Percentiles rank a stretch among this genome's conserved stretches.
Evolutionary conservation across 2,329 filamentous ascomycete species (phyloP).

Genomic region (Alternaria sp.): DNA sequence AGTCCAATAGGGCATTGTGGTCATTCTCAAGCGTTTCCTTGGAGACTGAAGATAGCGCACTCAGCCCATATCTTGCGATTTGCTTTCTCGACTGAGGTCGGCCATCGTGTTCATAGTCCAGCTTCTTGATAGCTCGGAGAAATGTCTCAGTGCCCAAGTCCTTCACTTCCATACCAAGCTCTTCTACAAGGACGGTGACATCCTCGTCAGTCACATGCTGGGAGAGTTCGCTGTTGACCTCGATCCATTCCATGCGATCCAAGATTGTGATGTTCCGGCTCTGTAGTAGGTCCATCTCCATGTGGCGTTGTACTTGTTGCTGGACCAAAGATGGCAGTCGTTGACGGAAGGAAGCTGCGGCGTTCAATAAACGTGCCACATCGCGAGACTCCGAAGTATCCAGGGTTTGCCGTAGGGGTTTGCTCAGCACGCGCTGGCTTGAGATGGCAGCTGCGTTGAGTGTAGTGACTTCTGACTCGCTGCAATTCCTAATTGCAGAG

Average conservation of each 20-base stretch:
- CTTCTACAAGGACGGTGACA: constrained; percentile 64
- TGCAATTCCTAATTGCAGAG: constrained; percentile 81
- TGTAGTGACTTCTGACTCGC: constrained; percentile 75
- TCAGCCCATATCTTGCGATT: constrained; percentile 79
- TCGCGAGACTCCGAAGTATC: constrained; percentile 54
- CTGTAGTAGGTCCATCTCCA: constrained; percentile 78
- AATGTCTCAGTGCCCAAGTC: constrained; percentile 61
- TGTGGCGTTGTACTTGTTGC: constrained; percentile 71
- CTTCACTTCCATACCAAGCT: constrained; percentile 62
- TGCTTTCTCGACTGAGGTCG: constrained; percentile 55
- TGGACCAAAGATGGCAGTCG: constrained; percentile 74
- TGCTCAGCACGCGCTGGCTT: constrained; percentile 24
- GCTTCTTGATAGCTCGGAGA: constrained; percentile 59
- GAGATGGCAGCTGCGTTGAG: constrained; percentile 67
- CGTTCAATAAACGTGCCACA: constrained; percentile 70
- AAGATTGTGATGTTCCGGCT: constrained; percentile 67
- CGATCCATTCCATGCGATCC: constrained; percentile 80
- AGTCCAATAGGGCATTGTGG: constrained; percentile 78
- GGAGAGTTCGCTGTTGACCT: constrained; percentile 79
- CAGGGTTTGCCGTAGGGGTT: constrained; percentile 46
- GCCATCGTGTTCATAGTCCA: constrained; percentile 53
- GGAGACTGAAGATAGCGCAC: constrained; percentile 76
- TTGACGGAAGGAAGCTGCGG: constrained; percentile 75
- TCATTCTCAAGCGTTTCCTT: constrained; percentile 81
- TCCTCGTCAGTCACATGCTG: constrained; percentile 85